phyloP scores from a whole-genome alignment of 2,329 filamentous ascomycete genomes.

The Verticillium zaregamsianum region DNA sequence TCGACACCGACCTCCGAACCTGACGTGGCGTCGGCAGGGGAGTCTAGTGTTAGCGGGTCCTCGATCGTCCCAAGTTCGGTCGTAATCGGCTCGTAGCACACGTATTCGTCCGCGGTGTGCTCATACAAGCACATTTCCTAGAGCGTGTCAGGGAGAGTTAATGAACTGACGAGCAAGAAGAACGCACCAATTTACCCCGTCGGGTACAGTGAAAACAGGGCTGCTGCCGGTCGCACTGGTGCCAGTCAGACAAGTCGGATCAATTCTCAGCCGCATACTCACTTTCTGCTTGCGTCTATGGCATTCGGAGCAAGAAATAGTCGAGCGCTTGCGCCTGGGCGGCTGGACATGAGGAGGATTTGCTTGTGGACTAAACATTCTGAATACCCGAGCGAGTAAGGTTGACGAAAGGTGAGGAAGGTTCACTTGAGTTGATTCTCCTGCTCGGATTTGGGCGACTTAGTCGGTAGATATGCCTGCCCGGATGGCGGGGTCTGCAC shows the following conservation, averaged over 20 bases:
- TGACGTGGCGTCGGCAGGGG: not conserved
- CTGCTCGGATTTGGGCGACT: not conserved
- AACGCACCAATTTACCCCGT: constrained; percentile 3
- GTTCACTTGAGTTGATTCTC: not conserved
- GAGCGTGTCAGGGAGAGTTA: not conserved
- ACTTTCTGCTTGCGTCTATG: constrained; percentile 11
- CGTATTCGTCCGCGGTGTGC: not conserved
- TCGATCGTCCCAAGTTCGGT: not conserved
- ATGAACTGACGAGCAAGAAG: not conserved
- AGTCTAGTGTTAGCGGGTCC: not conserved
- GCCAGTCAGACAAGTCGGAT: not conserved
- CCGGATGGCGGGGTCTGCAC: too few species aligned
- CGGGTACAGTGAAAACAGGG: constrained; percentile 6
- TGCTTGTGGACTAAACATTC: not conserved
- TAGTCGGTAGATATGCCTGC: too few species aligned
- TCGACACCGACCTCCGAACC: not conserved
- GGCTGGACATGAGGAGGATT: not conserved
- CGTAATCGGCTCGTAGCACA: not conserved
- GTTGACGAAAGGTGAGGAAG: not conserved
- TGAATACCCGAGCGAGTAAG: not conserved
- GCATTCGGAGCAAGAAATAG: constrained; percentile 8
- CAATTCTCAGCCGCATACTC: not conserved
- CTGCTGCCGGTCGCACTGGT: constrained; percentile 8
- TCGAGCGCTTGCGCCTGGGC: constrained; percentile 6
- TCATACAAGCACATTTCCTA: constrained; percentile 7